Percentiles rank a stretch among this genome's conserved stretches.
phyloP scores from a whole-genome alignment of 257 asterid species.

The Jacaranda copaia region DNA sequence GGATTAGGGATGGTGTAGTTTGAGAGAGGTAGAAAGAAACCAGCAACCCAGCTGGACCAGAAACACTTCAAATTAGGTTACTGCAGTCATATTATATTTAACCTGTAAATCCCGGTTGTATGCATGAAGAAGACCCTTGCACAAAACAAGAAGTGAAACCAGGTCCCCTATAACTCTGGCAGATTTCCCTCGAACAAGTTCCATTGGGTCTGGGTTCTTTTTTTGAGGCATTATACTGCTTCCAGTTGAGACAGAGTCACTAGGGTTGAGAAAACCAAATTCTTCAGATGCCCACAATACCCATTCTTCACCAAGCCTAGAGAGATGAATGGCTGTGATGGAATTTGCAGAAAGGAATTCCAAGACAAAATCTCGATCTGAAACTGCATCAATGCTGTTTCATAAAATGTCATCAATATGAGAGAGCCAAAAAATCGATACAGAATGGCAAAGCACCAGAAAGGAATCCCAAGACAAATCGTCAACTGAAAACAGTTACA shows the following conservation, averaged over 20 bases:
- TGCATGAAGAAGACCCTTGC: constrained; percentile 99
- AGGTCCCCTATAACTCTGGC: constrained; percentile 94
- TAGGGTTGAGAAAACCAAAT: constrained; percentile 90
- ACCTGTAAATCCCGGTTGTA: constrained; percentile 99
- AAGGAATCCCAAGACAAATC: constrained; percentile 2
- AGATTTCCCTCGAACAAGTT: constrained; percentile 98
- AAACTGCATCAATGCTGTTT: constrained; percentile 99
- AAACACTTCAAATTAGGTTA: background rate
- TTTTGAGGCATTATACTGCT: constrained; percentile 99
- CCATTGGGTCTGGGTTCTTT: constrained; percentile 99
- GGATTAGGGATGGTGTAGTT: background rate
- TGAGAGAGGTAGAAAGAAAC: background rate
- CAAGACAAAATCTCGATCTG: constrained; percentile 97
- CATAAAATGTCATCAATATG: constrained; percentile 47
- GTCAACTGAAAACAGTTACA: background rate
- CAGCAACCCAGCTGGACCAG: background rate
- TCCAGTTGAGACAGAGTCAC: constrained; percentile 98
- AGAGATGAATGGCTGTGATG: constrained; percentile 87
- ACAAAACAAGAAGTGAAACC: constrained; percentile 90
- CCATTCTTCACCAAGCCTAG: constrained; percentile 99
- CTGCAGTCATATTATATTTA: background rate
- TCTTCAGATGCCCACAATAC: constrained; percentile 99
- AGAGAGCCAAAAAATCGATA: constrained; percentile 18
- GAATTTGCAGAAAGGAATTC: constrained; percentile 92
- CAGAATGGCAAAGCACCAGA: background rate